Evolutionary conservation across 306 rosid species (phyloP), one percentile per base, ranked within the genome.

Genomic region (Echinosophora koreensis): DNA sequence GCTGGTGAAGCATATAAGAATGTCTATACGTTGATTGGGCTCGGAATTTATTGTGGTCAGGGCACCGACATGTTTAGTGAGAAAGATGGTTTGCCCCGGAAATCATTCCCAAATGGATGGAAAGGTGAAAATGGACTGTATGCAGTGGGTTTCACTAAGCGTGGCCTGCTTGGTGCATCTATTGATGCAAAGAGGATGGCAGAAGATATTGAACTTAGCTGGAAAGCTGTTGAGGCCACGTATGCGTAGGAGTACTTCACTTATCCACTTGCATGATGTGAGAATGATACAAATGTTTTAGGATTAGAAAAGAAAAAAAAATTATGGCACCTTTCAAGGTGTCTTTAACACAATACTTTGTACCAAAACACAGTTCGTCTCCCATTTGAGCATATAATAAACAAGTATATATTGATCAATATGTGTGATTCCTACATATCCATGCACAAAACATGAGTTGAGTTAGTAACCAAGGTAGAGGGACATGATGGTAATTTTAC

Each of bases 91-190:
- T 68, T 90, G 67, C 95, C 95, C 12, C 34, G 87, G 39, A 85
- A 84, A 74, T 44, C 77, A 18, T 88, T 83, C 71, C 92, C 89
- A 10, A 74, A 86, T 59, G 92, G 92, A 14, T 90, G 96, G 96
- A 90, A 82, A 73, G 93, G 93, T n/a, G 88, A 87, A 49, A 17
- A 76, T 39, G 93, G 96, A 56, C 35, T 91, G 17, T 91, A 89
- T 66, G 86, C 96, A 0, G 90, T 86, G 59, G 96, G 96, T 35
- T 86, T 91, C 78, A 82, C 89, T 2, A 87, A 89, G 73, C 91
- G 93, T 54, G 96, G 96, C 16, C 73, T 91, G 61, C 83, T 89
- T 28, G 96, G 96, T 5, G 85, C 90, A 32, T 87, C 91, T 3
- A 35, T 80, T 27, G 93, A 91, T 77, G 93, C 96, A 1, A 81